A percentile compares a stretch with the other conserved stretches of the same genome.
These are phyloP conservation scores for Avena atlantica DNA, from an alignment of 176 grass and related monocot species.

Conservation along the genomic window DNA sequence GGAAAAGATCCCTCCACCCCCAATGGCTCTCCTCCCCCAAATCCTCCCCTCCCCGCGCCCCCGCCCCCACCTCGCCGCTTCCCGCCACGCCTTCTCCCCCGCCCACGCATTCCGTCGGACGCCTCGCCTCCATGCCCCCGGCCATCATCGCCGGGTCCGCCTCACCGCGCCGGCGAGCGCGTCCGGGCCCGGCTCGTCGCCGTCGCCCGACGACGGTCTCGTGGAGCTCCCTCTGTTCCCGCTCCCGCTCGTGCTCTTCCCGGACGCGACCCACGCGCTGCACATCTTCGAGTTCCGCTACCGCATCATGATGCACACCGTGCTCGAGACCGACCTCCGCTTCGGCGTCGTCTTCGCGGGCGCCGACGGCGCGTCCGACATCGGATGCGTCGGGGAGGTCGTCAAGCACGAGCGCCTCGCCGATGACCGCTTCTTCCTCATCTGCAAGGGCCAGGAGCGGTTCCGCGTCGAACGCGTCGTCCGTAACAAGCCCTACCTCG, in stretches of 20 bases:
- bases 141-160: slow-evolving; percentile 17
- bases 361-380: slow-evolving; percentile 56
- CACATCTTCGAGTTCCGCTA: slow-evolving; percentile 99
- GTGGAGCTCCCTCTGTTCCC: slow-evolving; percentile 93
- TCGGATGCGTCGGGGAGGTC: slow-evolving; percentile 94
- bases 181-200: slow-evolving; percentile 36
- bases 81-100: slow-evolving; percentile 9
- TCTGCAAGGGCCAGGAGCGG: slow-evolving; percentile 98
- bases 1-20: background rate
- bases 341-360: slow-evolving; percentile 67
- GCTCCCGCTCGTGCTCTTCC: slow-evolving; percentile 94
- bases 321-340: slow-evolving; percentile 90
- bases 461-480: slow-evolving; percentile 78
- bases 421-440: slow-evolving; percentile 99
- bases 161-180: slow-evolving; percentile 26
- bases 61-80: slow-evolving; percentile 25
- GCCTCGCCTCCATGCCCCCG: slow-evolving; percentile 44
- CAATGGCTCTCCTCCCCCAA: slow-evolving; percentile 79
- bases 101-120: slow-evolving; percentile 48
- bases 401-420: slow-evolving; percentile 95
- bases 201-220: slow-evolving; percentile 57
- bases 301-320: slow-evolving; percentile 98
- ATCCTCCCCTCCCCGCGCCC: slow-evolving; percentile 60
- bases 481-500: slow-evolving; percentile 87
- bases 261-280: slow-evolving; percentile 75